Conservation (phyloP, 345 rosid species). For the Reutealis trisperma region DNA sequence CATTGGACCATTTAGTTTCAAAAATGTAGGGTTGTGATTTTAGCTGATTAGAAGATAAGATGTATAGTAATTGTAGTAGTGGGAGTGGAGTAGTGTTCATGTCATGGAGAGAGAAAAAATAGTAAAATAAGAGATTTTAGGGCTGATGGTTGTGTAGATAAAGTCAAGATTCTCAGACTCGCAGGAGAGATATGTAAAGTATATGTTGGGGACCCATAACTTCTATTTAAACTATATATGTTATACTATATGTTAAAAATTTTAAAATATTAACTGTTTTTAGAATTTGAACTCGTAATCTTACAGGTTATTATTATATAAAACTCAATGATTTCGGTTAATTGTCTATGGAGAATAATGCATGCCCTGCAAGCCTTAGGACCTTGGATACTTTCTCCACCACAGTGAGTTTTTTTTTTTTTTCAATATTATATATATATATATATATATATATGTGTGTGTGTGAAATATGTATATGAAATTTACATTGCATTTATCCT, state of each 20-base stretch:
- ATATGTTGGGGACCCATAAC: slow-evolving; percentile 31
- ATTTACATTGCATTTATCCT: too few species aligned
- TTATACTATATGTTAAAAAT: too few species aligned
- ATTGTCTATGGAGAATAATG: not conserved
- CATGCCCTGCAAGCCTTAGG: slow-evolving; percentile 14
- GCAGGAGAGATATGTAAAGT: slow-evolving; percentile 27
- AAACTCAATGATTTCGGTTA: too few species aligned
- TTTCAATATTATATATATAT: too few species aligned
- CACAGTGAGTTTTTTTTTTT: too few species aligned
- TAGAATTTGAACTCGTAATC: too few species aligned
- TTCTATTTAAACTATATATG: too few species aligned
- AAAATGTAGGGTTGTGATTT: slow-evolving; percentile 13
- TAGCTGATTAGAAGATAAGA: not conserved
- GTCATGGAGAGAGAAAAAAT: not conserved
- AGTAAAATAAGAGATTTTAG: not conserved
- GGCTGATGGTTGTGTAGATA: not conserved
- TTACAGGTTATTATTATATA: too few species aligned
- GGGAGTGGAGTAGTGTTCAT: slow-evolving; percentile 2
- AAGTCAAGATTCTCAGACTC: slow-evolving; percentile 70
- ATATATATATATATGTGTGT: too few species aligned
- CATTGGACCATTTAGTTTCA: not conserved
- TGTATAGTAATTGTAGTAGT: not conserved
- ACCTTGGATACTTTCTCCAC: not conserved
- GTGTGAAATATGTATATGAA: too few species aligned
- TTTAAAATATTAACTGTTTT: too few species aligned